Evolutionary conservation across 164 flowering plant species (phyloP).

Genomic region (Chimonanthus praecox): DNA sequence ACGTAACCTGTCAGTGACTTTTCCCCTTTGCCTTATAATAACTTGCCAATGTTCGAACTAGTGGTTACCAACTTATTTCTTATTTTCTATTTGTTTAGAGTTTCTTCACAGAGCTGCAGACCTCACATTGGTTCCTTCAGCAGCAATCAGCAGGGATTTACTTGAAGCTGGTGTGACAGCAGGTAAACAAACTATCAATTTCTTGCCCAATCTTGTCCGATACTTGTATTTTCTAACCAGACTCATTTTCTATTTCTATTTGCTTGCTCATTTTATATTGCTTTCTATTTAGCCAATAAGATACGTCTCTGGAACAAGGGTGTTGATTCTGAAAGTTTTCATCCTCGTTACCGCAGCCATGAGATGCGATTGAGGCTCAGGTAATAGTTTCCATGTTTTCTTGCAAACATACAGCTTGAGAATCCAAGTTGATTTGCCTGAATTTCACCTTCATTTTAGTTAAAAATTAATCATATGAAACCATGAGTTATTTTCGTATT

Average conservation of each 20-base stretch:
- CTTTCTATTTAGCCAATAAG: constrained; percentile 50
- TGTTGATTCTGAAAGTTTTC: constrained; percentile 88
- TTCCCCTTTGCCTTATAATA: not conserved
- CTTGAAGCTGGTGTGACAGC: constrained; percentile 66
- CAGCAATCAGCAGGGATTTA: constrained; percentile 82
- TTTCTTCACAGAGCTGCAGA: constrained; percentile 98
- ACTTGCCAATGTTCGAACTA: not conserved
- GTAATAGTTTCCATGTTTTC: constrained; percentile 21
- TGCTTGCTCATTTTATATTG: constrained; percentile 1
- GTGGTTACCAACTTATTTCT: constrained; percentile 5
- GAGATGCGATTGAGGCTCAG: constrained; percentile 80
- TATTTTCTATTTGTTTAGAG: constrained; percentile 34
- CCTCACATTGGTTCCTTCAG: constrained; percentile 93
- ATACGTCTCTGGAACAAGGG: constrained; percentile 97
- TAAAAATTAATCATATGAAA: not conserved
- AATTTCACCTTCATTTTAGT: not conserved
- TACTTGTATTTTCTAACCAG: not conserved
- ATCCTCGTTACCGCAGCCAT: constrained; percentile 62
- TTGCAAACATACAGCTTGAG: not conserved
- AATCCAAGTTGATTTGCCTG: not conserved
- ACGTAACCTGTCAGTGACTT: constrained; percentile 22
- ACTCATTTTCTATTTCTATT: not conserved
- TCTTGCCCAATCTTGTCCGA: not conserved
- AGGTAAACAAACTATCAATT: constrained; percentile 34
- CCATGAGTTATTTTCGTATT: not conserved